Conservation (phyloP, 2,329 filamentous ascomycete species). For the Aspergillus intermedius region DNA sequence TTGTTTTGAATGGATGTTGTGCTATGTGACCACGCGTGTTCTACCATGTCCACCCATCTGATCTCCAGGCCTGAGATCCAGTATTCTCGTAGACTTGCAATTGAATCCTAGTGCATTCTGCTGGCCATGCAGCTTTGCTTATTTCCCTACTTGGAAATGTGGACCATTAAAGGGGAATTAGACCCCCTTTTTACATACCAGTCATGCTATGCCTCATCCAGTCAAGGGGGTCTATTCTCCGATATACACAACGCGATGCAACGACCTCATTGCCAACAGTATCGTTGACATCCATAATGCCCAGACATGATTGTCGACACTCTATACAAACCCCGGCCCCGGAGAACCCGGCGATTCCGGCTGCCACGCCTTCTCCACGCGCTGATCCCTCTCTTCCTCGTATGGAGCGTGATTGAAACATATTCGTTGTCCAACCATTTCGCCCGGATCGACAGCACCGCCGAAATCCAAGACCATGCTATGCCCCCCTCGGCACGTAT, state of each 20-base stretch:
- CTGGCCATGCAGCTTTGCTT: too few relatives aligned
- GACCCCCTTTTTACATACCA: neutral
- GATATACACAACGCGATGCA: too few relatives aligned
- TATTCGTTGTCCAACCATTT: neutral
- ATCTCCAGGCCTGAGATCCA: too few relatives aligned
- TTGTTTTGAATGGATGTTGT: too few relatives aligned
- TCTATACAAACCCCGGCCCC: neutral
- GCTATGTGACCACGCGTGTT: too few relatives aligned
- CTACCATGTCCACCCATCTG: too few relatives aligned
- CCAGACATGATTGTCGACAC: neutral
- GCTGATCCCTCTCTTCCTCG: neutral
- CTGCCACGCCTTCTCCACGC: neutral
- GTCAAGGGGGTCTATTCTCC: too few relatives aligned
- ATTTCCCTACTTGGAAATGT: too few relatives aligned
- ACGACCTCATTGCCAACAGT: too few relatives aligned
- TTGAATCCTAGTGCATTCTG: too few relatives aligned
- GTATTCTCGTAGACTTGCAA: too few relatives aligned
- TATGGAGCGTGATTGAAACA: neutral
- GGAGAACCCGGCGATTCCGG: neutral
- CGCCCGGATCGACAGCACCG: neutral
- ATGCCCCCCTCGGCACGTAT: conserved; percentile 33
- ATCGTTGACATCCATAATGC: neutral
- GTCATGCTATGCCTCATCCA: neutral
- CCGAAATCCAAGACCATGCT: neutral
- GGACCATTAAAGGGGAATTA: too few relatives aligned